Evolutionary conservation across 495 filamentous ascomycete genomes (phyloP).

Genomic region (Tuber indicum): DNA sequence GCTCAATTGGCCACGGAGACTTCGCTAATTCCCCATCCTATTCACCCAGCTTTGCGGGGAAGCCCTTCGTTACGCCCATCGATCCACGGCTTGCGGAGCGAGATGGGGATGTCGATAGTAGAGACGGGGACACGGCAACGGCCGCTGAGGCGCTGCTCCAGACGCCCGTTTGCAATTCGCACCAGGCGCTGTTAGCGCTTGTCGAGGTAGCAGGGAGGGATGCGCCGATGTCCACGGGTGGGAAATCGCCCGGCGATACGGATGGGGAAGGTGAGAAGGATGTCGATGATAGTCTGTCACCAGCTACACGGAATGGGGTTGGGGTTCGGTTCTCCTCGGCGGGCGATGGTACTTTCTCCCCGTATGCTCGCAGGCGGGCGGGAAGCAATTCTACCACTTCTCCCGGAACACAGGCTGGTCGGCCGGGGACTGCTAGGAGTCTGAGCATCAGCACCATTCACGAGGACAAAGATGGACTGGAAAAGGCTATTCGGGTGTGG

Average conservation of each 20-base stretch:
- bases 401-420: constrained; percentile 13
- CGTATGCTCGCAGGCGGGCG: constrained; percentile 16
- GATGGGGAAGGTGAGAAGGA: constrained; percentile 35
- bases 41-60: constrained; percentile 17
- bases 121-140: constrained; percentile 34
- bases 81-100: constrained; percentile 24
- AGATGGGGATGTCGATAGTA: constrained; percentile 17
- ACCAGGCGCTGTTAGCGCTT: constrained; percentile 55
- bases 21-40: constrained; percentile 25
- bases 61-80: constrained; percentile 20
- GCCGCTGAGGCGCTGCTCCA: constrained; percentile 53
- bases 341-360: constrained; percentile 9
- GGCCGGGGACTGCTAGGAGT: constrained; percentile 11
- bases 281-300: constrained; percentile 11
- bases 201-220: constrained; percentile 54
- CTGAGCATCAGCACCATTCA: constrained; percentile 31
- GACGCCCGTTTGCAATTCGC: constrained; percentile 54
- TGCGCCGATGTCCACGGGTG: constrained; percentile 26
- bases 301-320: constrained; percentile 4
- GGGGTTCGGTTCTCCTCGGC: constrained; percentile 28
- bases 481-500: constrained; percentile 77
- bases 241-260: constrained; percentile 30
- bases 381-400: constrained; percentile 26
- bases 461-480: constrained; percentile 44
- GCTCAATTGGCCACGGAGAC: constrained; percentile 31